Evolutionary conservation across 768 basidiomycete genomes (phyloP).

Genomic region (Cytidiella melzeri): DNA sequence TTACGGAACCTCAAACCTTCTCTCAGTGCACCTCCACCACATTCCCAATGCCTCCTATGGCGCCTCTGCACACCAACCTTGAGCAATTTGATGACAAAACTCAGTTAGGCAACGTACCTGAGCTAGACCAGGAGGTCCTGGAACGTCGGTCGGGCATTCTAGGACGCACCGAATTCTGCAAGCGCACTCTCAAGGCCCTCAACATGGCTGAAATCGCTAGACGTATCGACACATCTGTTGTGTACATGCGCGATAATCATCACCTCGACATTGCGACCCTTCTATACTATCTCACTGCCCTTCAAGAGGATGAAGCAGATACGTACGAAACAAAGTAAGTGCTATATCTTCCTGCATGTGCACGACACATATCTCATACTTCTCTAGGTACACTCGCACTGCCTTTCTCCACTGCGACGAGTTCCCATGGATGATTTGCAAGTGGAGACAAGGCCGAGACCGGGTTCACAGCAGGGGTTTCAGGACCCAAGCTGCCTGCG

Average conservation of each 20-base stretch:
- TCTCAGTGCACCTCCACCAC: too few relatives aligned
- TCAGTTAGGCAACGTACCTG: too few relatives aligned
- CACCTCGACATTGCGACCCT: not conserved
- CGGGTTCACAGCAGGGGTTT: conserved; percentile 2
- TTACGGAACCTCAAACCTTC: too few relatives aligned
- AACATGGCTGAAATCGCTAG: not conserved
- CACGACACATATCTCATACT: not conserved
- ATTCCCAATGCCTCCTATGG: too few relatives aligned
- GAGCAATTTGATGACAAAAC: too few relatives aligned
- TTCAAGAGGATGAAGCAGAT: not conserved
- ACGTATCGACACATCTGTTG: not conserved
- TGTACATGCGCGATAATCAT: not conserved
- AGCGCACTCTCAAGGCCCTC: not conserved
- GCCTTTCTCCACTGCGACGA: conserved; percentile 4
- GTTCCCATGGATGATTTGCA: not conserved
- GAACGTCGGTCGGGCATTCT: not conserved
- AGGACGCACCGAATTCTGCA: not conserved
- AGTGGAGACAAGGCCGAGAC: not conserved
- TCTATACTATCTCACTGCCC: not conserved
- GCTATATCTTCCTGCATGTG: not conserved
- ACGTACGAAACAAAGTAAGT: not conserved
- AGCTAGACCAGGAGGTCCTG: too few relatives aligned
- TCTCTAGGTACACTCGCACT: not conserved
- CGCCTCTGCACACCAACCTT: too few relatives aligned
- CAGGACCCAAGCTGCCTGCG: not conserved